These are phyloP conservation scores for Trichopus zeylanicus DNA, from an alignment of 116 monocot species.

Conservation along the genomic window DNA sequence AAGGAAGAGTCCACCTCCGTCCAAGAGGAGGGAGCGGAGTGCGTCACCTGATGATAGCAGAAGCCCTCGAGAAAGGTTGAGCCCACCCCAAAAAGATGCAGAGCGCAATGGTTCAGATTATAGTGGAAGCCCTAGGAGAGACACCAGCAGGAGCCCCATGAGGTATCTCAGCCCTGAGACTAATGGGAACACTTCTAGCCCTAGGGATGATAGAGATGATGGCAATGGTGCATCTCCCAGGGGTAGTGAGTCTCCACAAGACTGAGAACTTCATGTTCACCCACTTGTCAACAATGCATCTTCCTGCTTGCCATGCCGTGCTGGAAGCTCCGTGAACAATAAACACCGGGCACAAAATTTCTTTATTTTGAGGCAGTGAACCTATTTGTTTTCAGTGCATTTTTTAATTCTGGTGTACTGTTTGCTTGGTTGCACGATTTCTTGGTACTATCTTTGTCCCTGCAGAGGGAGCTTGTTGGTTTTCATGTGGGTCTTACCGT, in stretches of 20 bases:
- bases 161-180: constrained; percentile 30
- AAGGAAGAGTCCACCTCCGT: constrained; percentile 24
- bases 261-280: too few relatives aligned
- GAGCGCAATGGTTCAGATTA: constrained; percentile 57
- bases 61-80: constrained; percentile 26
- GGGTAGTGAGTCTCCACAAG: constrained; percentile 37
- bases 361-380: too few relatives aligned
- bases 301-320: neutral
- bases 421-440: too few relatives aligned
- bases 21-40: constrained; percentile 45
- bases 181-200: constrained; percentile 54
- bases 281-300: neutral
- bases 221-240: constrained; percentile 9
- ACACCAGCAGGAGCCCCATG: constrained; percentile 38
- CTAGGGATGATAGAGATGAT: constrained; percentile 19
- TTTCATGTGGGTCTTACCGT: too few relatives aligned
- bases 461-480: too few relatives aligned
- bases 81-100: constrained; percentile 13
- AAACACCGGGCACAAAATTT: too few relatives aligned
- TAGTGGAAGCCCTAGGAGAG: constrained; percentile 53
- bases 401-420: too few relatives aligned
- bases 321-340: neutral
- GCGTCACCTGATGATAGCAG: constrained; percentile 47
- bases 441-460: too few relatives aligned
- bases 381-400: too few relatives aligned